Percentiles rank a stretch among this genome's conserved stretches.
Evolutionary conservation across 106 monocot genomes (phyloP).

Genomic region (Acorus gramineus): DNA sequence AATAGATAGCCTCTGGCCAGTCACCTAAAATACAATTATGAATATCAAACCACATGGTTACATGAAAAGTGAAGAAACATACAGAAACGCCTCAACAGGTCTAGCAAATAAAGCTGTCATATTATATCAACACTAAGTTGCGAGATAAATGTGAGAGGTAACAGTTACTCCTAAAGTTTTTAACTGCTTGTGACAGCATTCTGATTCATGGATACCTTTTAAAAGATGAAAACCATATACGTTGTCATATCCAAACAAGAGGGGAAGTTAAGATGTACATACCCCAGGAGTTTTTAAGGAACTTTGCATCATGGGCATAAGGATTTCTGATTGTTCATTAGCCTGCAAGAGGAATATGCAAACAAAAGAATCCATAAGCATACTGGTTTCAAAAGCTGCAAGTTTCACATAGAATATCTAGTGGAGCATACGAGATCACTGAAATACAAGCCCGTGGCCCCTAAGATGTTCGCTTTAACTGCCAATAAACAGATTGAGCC

Average conservation of each 20-base stretch:
- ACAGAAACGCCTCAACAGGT: too few species aligned
- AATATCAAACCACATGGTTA: not conserved
- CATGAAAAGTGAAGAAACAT: not conserved
- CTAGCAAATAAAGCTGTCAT: too few species aligned
- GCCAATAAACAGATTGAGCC: constrained; percentile 6
- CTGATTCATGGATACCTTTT: too few species aligned
- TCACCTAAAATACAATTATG: constrained; percentile 17
- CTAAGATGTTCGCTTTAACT: constrained; percentile 41
- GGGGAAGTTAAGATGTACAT: not conserved
- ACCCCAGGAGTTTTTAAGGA: constrained; percentile 16
- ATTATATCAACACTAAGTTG: too few species aligned
- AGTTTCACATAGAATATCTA: not conserved
- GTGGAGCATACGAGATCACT: constrained; percentile 41
- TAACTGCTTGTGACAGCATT: too few species aligned
- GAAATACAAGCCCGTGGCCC: constrained; percentile 21
- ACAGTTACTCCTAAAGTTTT: too few species aligned
- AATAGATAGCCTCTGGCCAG: constrained; percentile 41
- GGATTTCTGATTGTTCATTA: constrained; percentile 12
- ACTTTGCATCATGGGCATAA: not conserved
- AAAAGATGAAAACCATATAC: too few species aligned
- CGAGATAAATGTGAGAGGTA: too few species aligned
- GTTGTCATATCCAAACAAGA: not conserved
- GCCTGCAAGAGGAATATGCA: constrained; percentile 1
- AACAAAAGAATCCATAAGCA: not conserved
- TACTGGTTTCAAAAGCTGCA: not conserved